Evolutionary conservation across 1,284 basidiomycete species (phyloP).

Genomic region (Neonothopanus nambi): DNA sequence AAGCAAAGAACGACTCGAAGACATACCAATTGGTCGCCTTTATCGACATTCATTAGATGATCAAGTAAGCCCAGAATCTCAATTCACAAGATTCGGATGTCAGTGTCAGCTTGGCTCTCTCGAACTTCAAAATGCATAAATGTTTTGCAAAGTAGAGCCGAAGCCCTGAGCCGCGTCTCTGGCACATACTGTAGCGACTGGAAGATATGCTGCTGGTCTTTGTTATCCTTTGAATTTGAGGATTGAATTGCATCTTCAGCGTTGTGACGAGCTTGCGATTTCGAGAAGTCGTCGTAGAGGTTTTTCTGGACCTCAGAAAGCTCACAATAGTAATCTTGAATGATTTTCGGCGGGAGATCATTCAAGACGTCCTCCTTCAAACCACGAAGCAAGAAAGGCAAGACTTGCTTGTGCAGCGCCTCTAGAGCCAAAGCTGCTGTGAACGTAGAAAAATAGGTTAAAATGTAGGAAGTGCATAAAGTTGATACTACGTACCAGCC

Average conservation of each 20-base stretch:
- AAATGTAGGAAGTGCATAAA: constrained; percentile 5
- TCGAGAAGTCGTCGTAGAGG: constrained; percentile 91
- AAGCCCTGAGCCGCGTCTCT: too few species aligned
- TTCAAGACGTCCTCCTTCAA: constrained; percentile 97
- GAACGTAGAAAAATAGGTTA: constrained; percentile 4
- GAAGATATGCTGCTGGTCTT: constrained; percentile 85
- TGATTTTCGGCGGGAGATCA: constrained; percentile 98
- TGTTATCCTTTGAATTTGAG: constrained; percentile 40
- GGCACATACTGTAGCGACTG: constrained; percentile 96
- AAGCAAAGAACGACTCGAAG: too few species aligned
- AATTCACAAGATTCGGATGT: too few species aligned
- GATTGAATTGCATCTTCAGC: constrained; percentile 66
- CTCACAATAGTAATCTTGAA: constrained; percentile 99
- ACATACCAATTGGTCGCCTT: too few species aligned
- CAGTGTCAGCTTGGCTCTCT: too few species aligned
- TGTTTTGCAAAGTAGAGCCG: too few species aligned
- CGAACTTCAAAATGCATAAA: too few species aligned
- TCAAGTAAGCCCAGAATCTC: too few species aligned
- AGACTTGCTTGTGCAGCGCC: constrained; percentile 96
- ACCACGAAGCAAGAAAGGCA: constrained; percentile 94
- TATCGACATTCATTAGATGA: too few species aligned
- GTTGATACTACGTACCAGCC: constrained; percentile 64
- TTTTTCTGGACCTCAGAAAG: constrained; percentile 92
- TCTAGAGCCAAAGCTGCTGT: constrained; percentile 90
- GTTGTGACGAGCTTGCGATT: constrained; percentile 71